Evolutionary conservation across 1,284 basidiomycete species (phyloP), one percentile per base, ranked within the genome.

Genomic region (Cryptococcus maquisensis): DNA sequence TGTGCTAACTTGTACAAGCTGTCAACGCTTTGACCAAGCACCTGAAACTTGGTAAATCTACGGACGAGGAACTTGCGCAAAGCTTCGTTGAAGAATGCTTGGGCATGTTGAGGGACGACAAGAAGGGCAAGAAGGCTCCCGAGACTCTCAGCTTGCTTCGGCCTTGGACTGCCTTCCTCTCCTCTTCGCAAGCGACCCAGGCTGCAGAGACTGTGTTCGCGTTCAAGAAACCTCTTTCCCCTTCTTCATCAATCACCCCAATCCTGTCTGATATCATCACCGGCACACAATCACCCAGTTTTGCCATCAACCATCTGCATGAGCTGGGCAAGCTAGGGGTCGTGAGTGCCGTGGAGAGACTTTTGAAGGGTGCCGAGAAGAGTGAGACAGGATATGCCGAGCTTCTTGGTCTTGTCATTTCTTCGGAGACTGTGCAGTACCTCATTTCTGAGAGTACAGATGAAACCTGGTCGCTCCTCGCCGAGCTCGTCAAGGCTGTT

Each of bases 131-230:
- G 42, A 51, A 57, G 1, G 20, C 36, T 47, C 24, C n/a, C 20
- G 51, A 69, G 59, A 59, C 42, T 18, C 52, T 72, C 18, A 16
- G 43, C 15, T 42, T 57, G 5, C 28, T 67, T 3, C 40, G 38
- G 9, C 69, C 68, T 0, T 73, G 71, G 71, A 61, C 58, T 1
- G 52, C 56, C 9, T 71, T 72, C 61, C 54, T 72, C 23, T 20
- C 26, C 2, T 18, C 60, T 2, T 16, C 49, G 3, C 57, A 66
- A 38, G 63, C 64, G 2, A 48, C 52, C 13, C n/a, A 44, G 3
- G 53, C 53, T 4, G 40, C 64, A 15, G 42, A 47, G 13, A 24
- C 43, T 4, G 38, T 67, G 32, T 40, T 61, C 26, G 58, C 57
- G 35, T 43, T 44, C 18, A 49, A 32, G 6, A 21, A 4, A 18